Base-by-base conservation (phyloP, 2,329 filamentous ascomycete genomes). In the Xylariales sp. region DNA sequence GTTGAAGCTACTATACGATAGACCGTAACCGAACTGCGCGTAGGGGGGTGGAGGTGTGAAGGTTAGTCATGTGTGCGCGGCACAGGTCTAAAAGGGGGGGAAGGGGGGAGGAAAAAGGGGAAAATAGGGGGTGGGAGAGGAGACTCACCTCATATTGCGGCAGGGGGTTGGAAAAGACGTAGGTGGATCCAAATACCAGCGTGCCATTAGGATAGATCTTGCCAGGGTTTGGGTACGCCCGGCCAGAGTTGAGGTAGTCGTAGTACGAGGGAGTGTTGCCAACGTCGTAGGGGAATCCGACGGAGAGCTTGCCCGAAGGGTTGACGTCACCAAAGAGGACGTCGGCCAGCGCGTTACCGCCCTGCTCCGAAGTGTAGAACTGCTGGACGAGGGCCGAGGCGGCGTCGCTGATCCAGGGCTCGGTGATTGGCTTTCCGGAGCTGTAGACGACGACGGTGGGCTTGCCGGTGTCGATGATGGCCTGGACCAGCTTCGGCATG, bases 361-460 rank as follows among this genome's bases (percentile, higher is more conserved):
- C 81, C 61, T 85, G 67, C 50, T 86, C 81, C 0, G 78, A 81
- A 6, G 81, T 81, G 50, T 88, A 88, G 61, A 88, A 88, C 57
- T 87, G 83, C 53, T 88, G 83, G 0, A 88, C 64, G 0, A 88
- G 69, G 0, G 81, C 82, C 0, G 78, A 67, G 0, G 83, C 80
- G 18, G 71, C 69, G 21, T 74, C 67, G 1, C 78, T 79, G 53
- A 88, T 82, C 84, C 83, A 88, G 5, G 79, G 70, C 56, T 87
- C 83, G 0, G 82, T 84, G 41, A 88, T 64, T 4, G 84, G 84
- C 54, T 87, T 88, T 31, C 84, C 84, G 8, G 75, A 81, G 45
- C 73, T 78, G 60, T 78, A 81, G 11, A 86, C 77, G 5, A 86
- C 78, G 23, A 86, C 62, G 2, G 81, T 85, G 3, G 81, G 81